Base-by-base conservation (phyloP, 164 flowering plant species). In the Annona cherimola region DNA sequence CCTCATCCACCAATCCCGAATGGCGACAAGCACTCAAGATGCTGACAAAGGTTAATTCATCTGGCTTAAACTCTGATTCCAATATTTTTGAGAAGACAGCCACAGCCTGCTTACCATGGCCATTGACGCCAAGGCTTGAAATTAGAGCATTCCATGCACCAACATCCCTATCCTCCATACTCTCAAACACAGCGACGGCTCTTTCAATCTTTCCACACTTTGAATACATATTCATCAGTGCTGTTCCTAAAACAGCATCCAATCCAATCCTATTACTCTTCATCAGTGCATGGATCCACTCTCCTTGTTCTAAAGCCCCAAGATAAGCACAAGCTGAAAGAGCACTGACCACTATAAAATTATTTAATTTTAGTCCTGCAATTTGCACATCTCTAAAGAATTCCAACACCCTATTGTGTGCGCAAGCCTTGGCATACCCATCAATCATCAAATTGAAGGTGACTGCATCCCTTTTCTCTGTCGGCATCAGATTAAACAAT, bases 301-400 rank as follows among this genome's bases (percentile, higher is more conserved):
- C 66, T 8, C 76, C 81, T 66, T 69, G 74, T 46, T 76, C 78
- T 26, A 79, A 67, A 63, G 76, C 81, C 12, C 81, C 81, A 20
- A 75, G 43, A 60, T 75, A 67, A 14, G 78, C 64, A 65, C 76
- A 75, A 60, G 78, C 81, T 11, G 74, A 68, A 55, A 78, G 69
- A 55, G 72, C 5, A 35, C 78, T 70, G 40, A 79, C 78, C 18
- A 79, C 39, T 42, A 74, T 76, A 14, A 73, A 75, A 50, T 75
- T 63, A 62, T 43, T 73, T 1, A 72, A 74, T 69, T 66, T 42
- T 20, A 72, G 35, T 4, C 66, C 61, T 1, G 55, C 63, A 39
- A 45, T 14, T 50, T 73, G 76, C 76, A 73, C 60, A 71, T 72
- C 69, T 35, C 59, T 67, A 54, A 75, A 69, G 46, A 73, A 41